Conservation (phyloP, 805 yeast genomes). For the Zygoascus tannicola region DNA sequence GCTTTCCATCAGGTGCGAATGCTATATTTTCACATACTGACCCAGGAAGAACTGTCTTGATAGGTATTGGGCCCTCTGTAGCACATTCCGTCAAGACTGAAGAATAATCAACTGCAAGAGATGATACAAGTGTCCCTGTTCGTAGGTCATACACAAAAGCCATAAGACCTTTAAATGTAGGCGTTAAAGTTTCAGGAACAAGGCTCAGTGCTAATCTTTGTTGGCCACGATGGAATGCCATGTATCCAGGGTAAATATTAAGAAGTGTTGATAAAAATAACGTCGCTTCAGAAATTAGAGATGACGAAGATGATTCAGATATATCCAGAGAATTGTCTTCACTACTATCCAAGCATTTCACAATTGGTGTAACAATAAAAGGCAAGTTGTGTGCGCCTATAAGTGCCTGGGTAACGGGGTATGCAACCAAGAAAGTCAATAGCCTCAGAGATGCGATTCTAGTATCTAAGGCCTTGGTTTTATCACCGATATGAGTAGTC, state of each 20-base stretch:
- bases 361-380: constrained; percentile 13
- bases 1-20: constrained; percentile 17
- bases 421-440: constrained; percentile 10
- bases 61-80: background rate
- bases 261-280: constrained; percentile 14
- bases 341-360: constrained; percentile 13
- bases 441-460: constrained; percentile 17
- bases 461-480: constrained; percentile 4
- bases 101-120: constrained; percentile 8
- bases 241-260: constrained; percentile 12
- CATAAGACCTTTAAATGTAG: constrained; percentile 1
- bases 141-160: constrained; percentile 19
- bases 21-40: constrained; percentile 3
- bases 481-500: constrained; percentile 11
- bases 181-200: constrained; percentile 1
- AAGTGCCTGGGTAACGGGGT: constrained; percentile 2
- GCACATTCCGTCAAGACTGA: background rate
- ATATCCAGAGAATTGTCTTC: constrained; percentile 9
- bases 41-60: background rate
- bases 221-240: constrained; percentile 18
- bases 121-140: constrained; percentile 12
- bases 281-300: constrained; percentile 17
- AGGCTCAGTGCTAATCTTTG: constrained; percentile 16
- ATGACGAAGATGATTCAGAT: constrained; percentile 9
- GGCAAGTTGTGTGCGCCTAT: constrained; percentile 12